These are phyloP conservation scores for Solanum habrochaites DNA, from an alignment of 257 asterid genomes.

Conservation along the genomic window DNA sequence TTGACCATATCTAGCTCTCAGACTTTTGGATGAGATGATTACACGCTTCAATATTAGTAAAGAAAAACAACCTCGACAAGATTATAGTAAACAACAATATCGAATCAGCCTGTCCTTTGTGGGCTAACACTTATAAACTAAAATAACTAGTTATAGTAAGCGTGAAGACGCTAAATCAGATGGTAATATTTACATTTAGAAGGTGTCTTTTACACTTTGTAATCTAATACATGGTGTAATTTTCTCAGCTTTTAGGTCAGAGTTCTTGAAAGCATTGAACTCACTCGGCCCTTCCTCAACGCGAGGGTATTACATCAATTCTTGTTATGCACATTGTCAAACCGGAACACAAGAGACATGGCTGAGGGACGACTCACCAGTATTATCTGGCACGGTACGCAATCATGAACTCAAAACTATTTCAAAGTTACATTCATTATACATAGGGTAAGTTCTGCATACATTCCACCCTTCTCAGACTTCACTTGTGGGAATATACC, in stretches of 20 bases:
- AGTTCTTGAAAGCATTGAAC: constrained; percentile 34
- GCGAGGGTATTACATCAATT: constrained; percentile 64
- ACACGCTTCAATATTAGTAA: background rate
- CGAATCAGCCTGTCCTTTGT: background rate
- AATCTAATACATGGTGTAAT: background rate
- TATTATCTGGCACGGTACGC: constrained; percentile 39
- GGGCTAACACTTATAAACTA: background rate
- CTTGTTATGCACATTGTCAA: constrained; percentile 87
- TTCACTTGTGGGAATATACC: background rate
- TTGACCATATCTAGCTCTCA: background rate
- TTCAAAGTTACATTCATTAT: background rate
- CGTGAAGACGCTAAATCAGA: background rate
- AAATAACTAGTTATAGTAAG: background rate
- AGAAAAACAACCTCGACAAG: background rate
- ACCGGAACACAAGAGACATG: constrained; percentile 73
- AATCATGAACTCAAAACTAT: background rate
- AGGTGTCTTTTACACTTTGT: background rate
- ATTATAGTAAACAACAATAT: background rate
- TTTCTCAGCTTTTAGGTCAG: constrained; percentile 33
- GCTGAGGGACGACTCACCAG: constrained; percentile 58
- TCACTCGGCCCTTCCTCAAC: constrained; percentile 39
- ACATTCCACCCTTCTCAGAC: too few relatives aligned
- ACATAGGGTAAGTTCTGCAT: background rate
- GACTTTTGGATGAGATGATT: background rate
- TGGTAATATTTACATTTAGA: background rate